phyloP scores from a whole-genome alignment of 2,329 filamentous ascomycete genomes.

The Sporothrix globosa region DNA sequence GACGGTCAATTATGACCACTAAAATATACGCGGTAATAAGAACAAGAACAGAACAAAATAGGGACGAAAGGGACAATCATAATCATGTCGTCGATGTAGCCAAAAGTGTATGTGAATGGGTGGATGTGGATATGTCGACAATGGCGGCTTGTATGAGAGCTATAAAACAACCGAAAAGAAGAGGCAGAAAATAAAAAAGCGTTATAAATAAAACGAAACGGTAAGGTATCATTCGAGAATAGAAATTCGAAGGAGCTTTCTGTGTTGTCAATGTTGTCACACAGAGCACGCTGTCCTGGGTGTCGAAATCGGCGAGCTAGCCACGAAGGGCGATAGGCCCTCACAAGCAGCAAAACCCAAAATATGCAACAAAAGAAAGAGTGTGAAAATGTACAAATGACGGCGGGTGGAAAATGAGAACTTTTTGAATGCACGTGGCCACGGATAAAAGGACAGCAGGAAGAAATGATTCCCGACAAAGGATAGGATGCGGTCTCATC shows the following conservation, averaged over 20 bases:
- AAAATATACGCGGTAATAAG: not conserved
- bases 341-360: not conserved
- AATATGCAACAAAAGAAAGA: slow-evolving; percentile 8
- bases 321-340: not conserved
- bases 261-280: not conserved
- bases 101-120: not conserved
- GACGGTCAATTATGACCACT: not conserved
- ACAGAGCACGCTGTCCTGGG: not conserved
- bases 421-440: slow-evolving; percentile 15
- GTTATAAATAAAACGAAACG: not conserved
- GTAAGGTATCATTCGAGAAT: slow-evolving; percentile 10
- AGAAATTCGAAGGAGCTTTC: not conserved
- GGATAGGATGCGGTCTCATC: not conserved
- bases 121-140: slow-evolving; percentile 9
- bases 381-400: not conserved
- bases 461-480: not conserved
- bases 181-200: not conserved
- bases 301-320: not conserved
- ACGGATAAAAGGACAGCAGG: not conserved
- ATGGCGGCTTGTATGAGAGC: not conserved
- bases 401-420: not conserved
- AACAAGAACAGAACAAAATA: not conserved
- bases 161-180: not conserved
- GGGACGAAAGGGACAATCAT: slow-evolving; percentile 15
- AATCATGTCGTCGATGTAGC: slow-evolving; percentile 21